phyloP scores from a whole-genome alignment of 306 rosid species.

The Cucurbita maxima region DNA sequence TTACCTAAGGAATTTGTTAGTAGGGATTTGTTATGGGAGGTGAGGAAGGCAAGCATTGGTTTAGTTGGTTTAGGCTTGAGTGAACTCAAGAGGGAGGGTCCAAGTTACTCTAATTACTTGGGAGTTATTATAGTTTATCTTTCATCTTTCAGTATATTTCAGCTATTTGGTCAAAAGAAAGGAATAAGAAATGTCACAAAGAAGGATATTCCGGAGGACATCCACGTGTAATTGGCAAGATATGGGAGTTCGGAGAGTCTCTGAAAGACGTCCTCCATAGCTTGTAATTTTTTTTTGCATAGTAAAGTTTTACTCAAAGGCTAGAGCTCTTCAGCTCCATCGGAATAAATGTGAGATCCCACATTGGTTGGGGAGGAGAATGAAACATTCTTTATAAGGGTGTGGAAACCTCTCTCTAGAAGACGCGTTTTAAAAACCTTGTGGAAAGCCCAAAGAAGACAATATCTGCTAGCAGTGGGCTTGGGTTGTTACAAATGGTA shows the following conservation, averaged over 20 bases:
- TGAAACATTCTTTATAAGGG: no score
- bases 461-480: no score
- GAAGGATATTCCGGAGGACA: background rate
- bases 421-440: no score
- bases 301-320: background rate
- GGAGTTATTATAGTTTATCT: background rate
- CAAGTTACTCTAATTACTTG: background rate
- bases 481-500: no score
- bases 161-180: background rate
- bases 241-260: background rate
- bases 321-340: background rate
- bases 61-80: background rate
- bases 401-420: no score
- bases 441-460: no score
- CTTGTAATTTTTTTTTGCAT: background rate
- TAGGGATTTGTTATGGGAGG: background rate
- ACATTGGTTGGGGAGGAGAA: no score
- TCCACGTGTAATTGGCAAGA: background rate
- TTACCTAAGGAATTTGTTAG: background rate
- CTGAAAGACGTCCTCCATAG: background rate
- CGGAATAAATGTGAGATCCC: no score
- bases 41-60: background rate
- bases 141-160: background rate
- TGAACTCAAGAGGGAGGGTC: background rate
- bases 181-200: background rate